Evolutionary conservation across 2,329 filamentous ascomycete genomes (phyloP), one percentile per base, ranked within the genome.

Genomic region (Parastagonospora nodorum): DNA sequence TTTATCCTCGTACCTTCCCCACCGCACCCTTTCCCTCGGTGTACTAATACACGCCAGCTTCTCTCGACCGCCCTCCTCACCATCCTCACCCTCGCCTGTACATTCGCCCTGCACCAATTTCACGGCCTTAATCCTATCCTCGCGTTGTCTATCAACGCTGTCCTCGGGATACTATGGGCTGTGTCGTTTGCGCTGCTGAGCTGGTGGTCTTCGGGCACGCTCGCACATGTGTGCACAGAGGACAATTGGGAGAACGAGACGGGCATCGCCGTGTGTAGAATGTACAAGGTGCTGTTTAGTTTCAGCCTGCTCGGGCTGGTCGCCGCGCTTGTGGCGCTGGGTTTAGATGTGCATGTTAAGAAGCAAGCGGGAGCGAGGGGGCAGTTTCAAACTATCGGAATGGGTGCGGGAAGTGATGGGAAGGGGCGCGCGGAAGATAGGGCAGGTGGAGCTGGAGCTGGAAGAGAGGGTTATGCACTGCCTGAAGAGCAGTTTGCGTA

Each of bases 221-320:
- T 86, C 46, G 65, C 73, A 7, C 78, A 82, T 50, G 73, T 76
- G 51, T 85, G 83, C 72, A 77, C 74, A 38, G 60, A 69, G 2
- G 62, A 69, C 15, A 77, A 78, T 64, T 86, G 83, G 83, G 76
- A 77, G n/a, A 78, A 78, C 30, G 74, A 78, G 1, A 75, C 77
- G 2, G 84, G 83, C 2, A 77, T 85, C 47, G 77, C 78, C 67
- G 76, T 86, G 40, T 86, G 83, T 63, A 71, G 80, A 45, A 73
- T 78, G 49, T 86, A 85, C 76, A 86, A 86, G 68, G 78, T 80
- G 9, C 71, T 85, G n/a, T 85, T 84, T 68, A 72, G 78, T 29
- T 86, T 86, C 64, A 75, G 77, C 4, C 60, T 82, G 27, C 54
- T 81, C 28, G 82, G 80, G 15, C 53, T 77, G 65, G 60, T 78